Evolutionary conservation across 139 green algal species (phyloP), one percentile per base, ranked within the genome.

Genomic region (Picochlorum sp.): DNA sequence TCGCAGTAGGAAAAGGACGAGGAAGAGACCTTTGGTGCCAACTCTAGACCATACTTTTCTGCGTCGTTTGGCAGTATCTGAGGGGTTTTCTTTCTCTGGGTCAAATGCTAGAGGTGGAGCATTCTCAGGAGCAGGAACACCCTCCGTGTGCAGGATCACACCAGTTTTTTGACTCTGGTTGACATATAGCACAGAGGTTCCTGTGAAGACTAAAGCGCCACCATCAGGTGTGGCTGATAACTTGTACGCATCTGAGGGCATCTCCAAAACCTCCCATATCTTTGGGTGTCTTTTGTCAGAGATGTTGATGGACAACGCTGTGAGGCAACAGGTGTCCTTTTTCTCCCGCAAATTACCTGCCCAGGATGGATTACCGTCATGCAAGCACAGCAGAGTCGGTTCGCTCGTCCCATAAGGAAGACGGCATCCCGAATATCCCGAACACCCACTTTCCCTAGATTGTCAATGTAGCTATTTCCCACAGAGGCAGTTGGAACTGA

Each of bases 401-500:
- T 97, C 90, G 38, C 54, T 90, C 73, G 92, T 96, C 16, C 89
- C 87, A 62, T 95, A 47, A 97, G 79, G 62, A 96, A 96, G 2
- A 72, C 76, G 1, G 75, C 72, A 65, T 94, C 83, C 14, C 79
- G 9, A 52, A 83, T 77, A 77, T 83, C 77, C 21, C 73, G 65
- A 57, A 92, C 84, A 32, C 76, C 78, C 49, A 83, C 62, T 49
- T 81, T 84, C 3, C 57, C 61, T 32, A 93, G 70, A 56, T 88
- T 79, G 24, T 91, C 72, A 24, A 95, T 18, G 66, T 87, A 94
- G 66, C 75, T 79, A 73, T 86, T 91, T 26, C 75, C 86, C 1
- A 95, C 64, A 26, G 57, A 55, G 60, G 44, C 52, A 38, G 52
- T 49, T 49, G 13, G 16, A 16, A 37, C 3, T 26, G 9, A 26